Evolutionary conservation across 164 flowering plant species (phyloP).

Genomic region (Stephania japonica): DNA sequence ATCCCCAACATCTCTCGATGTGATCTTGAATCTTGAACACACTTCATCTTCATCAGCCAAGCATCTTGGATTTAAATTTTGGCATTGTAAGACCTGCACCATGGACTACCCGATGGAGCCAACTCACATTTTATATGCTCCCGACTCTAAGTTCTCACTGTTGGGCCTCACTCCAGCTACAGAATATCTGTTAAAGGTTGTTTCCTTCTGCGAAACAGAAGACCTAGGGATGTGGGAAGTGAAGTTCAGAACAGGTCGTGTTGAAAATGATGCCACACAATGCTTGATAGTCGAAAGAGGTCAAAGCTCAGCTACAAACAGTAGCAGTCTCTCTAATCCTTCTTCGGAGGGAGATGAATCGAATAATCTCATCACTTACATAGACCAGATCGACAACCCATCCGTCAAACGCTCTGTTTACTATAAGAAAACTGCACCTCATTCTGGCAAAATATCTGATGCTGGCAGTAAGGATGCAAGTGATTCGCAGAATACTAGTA

Average conservation of each 20-base stretch:
- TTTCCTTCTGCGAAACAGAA: constrained; percentile 26
- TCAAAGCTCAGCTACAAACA: constrained; percentile 62
- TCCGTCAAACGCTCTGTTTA: constrained; percentile 17
- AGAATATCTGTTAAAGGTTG: constrained; percentile 59
- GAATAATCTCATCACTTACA: constrained; percentile 30
- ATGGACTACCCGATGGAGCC: constrained; percentile 53
- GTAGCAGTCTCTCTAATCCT: constrained; percentile 74
- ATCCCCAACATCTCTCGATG: constrained; percentile 48
- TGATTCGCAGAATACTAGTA: constrained; percentile 13
- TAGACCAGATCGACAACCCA: constrained; percentile 19
- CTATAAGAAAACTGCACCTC: constrained; percentile 16
- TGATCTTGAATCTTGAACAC: constrained; percentile 39
- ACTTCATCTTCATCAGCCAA: constrained; percentile 19
- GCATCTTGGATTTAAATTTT: constrained; percentile 39
- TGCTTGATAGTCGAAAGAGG: constrained; percentile 36
- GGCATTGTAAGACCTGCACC: constrained; percentile 58
- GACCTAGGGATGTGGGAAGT: constrained; percentile 50
- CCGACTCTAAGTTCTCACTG: constrained; percentile 44
- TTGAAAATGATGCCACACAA: constrained; percentile 18
- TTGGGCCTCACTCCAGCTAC: constrained; percentile 54
- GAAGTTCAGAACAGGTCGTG: constrained; percentile 25
- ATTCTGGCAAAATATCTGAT: constrained; percentile 21
- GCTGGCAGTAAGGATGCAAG: constrained; percentile 12
- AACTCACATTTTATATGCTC: constrained; percentile 43
- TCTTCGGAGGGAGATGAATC: constrained; percentile 94